Conservation (phyloP, 2,329 filamentous ascomycete species). For the Pseudocercospora eumusae region DNA sequence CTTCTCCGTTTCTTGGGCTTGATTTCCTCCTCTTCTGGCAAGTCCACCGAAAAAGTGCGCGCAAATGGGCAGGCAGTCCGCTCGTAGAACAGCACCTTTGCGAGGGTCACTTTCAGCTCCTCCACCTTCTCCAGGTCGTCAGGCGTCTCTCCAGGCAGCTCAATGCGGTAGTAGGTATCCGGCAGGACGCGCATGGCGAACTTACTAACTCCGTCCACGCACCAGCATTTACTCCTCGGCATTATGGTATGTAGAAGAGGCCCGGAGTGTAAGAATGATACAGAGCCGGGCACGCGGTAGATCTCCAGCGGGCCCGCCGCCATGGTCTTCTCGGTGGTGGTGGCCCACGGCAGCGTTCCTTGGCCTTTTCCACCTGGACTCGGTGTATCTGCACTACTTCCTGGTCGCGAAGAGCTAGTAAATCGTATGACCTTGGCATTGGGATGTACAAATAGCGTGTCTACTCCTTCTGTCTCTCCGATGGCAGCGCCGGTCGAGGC, state of each 20-base stretch:
- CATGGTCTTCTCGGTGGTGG: slow-evolving; percentile 76
- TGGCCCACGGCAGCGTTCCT: slow-evolving; percentile 69
- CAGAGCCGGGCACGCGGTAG: slow-evolving; percentile 81
- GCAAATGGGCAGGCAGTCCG: slow-evolving; percentile 85
- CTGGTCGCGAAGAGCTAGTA: slow-evolving; percentile 43
- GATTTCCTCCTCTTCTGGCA: slow-evolving; percentile 70
- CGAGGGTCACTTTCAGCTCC: slow-evolving; percentile 68
- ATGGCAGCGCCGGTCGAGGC: slow-evolving; percentile 39
- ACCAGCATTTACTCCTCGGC: slow-evolving; percentile 91
- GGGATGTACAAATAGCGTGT: slow-evolving; percentile 74
- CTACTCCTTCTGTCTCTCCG: slow-evolving; percentile 53
- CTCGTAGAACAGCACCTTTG: slow-evolving; percentile 78
- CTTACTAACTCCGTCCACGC: slow-evolving; percentile 77
- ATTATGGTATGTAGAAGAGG: slow-evolving; percentile 82
- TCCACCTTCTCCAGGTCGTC: slow-evolving; percentile 66
- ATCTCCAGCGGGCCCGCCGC: slow-evolving; percentile 78
- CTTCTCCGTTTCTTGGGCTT: slow-evolving; percentile 61
- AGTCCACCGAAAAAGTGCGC: slow-evolving; percentile 70
- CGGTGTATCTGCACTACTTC: slow-evolving; percentile 25
- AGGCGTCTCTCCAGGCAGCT: slow-evolving; percentile 67
- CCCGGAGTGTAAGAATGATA: slow-evolving; percentile 85
- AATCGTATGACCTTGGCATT: slow-evolving; percentile 72
- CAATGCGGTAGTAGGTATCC: slow-evolving; percentile 87
- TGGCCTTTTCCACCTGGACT: slow-evolving; percentile 21
- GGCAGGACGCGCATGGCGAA: slow-evolving; percentile 85